Percentiles rank a stretch among this genome's conserved stretches.
These are phyloP conservation scores for Gelatoporia subvermispora DNA, from an alignment of 768 basidiomycete genomes.

Conservation along the genomic window DNA sequence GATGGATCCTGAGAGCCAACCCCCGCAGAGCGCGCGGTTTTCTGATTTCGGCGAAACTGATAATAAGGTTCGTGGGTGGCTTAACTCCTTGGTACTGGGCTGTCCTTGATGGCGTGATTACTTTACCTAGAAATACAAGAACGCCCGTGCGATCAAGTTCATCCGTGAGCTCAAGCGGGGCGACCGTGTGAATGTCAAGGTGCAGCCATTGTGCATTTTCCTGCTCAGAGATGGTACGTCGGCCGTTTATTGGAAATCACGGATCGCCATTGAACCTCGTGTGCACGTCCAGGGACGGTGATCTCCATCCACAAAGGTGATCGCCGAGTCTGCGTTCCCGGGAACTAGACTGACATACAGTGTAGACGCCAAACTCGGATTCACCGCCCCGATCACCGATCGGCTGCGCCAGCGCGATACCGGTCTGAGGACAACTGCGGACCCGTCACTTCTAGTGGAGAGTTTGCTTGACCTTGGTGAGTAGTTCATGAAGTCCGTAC, in stretches of 20 bases:
- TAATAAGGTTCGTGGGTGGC: conserved; percentile 1
- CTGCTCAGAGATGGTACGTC: conserved; percentile 55
- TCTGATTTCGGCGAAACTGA: background rate
- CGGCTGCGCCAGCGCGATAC: conserved; percentile 57
- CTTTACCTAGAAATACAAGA: conserved; percentile 4
- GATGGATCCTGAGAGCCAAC: conserved; percentile 11
- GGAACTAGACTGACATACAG: background rate
- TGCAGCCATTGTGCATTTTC: conserved; percentile 65
- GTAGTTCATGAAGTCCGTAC: conserved; percentile 17
- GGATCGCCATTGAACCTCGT: background rate
- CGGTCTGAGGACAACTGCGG: conserved; percentile 54
- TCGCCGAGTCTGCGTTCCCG: background rate
- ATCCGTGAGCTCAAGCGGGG: conserved; percentile 42
- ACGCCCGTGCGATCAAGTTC: conserved; percentile 22
- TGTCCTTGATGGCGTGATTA: too few relatives aligned
- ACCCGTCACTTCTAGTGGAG: conserved; percentile 66
- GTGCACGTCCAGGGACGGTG: conserved; percentile 44
- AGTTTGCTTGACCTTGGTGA: conserved; percentile 54
- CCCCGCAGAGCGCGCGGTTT: background rate
- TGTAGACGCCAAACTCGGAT: conserved; percentile 36
- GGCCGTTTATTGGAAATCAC: background rate
- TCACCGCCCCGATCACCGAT: conserved; percentile 53
- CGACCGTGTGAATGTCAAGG: conserved; percentile 53
- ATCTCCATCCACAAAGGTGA: conserved; percentile 44
- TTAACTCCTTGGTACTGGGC: background rate